phyloP scores from a whole-genome alignment of 495 filamentous ascomycete genomes.

The Talaromyces borbonicus region DNA sequence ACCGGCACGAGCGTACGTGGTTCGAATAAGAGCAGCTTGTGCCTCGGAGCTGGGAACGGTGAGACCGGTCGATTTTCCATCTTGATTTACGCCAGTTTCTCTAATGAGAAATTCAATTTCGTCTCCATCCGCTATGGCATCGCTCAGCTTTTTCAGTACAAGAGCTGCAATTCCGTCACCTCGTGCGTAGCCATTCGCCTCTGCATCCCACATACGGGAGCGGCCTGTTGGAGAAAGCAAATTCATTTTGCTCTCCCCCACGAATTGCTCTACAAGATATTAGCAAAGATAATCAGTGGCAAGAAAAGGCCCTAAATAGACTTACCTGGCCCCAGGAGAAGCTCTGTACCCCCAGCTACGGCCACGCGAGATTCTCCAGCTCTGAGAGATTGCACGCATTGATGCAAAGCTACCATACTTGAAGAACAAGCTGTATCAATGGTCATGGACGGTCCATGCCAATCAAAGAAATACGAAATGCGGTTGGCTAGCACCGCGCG shows the following conservation, averaged over 20 bases:
- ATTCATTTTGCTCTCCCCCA: conserved; percentile 16
- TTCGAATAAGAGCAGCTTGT: conserved; percentile 15
- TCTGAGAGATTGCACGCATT: conserved; percentile 30
- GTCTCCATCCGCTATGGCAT: conserved; percentile 44
- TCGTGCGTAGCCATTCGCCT: conserved; percentile 30
- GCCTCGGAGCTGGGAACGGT: conserved; percentile 21
- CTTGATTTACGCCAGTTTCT: conserved; percentile 10
- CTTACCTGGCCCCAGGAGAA: no score
- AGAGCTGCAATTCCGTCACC: conserved; percentile 51
- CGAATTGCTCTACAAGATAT: conserved; percentile 11
- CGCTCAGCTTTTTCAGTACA: conserved; percentile 47
- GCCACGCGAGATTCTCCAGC: conserved; percentile 24
- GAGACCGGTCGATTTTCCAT: conserved; percentile 21
- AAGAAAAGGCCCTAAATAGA: no score
- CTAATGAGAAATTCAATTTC: conserved; percentile 27
- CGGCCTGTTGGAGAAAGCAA: conserved; percentile 23
- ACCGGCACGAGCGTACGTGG: conserved; percentile 18
- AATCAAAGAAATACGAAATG: conserved; percentile 47
- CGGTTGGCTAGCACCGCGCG: conserved; percentile 41
- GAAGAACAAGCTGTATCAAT: conserved; percentile 53
- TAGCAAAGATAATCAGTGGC: no score
- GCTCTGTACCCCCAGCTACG: conserved; percentile 16
- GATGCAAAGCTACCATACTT: conserved; percentile 38
- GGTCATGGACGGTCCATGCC: conserved; percentile 44
- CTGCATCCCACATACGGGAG: conserved; percentile 19